A percentile compares a stretch with the other conserved stretches of the same genome.
Conservation (phyloP, 257 asterid species). For the Petunia secreta region DNA sequence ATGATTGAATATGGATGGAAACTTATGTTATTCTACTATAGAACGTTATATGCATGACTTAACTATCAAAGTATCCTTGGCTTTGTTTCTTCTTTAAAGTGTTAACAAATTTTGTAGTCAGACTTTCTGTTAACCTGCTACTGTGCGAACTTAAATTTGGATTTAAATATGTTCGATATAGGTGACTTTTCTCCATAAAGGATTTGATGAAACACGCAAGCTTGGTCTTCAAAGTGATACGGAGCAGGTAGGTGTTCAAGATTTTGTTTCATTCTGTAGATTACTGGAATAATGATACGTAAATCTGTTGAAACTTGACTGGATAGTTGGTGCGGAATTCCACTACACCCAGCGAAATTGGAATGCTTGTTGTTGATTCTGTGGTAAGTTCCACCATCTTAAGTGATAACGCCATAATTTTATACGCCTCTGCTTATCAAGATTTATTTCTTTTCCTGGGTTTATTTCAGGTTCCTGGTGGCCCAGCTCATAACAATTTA, state of each 20-base stretch:
- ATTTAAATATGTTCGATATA: constrained; percentile 36
- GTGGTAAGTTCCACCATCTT: constrained; percentile 62
- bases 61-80: background rate
- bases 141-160: constrained; percentile 24
- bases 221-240: constrained; percentile 93
- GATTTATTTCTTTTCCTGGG: constrained; percentile 18
- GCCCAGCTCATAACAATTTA: constrained; percentile 90
- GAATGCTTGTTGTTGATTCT: constrained; percentile 98
- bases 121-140: background rate
- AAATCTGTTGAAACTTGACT: background rate
- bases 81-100: background rate
- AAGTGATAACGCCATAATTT: constrained; percentile 2
- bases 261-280: constrained; percentile 1
- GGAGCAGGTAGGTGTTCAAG: constrained; percentile 65
- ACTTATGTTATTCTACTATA: background rate
- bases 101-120: background rate
- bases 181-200: constrained; percentile 96
- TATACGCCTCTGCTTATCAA: background rate
- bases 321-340: constrained; percentile 87
- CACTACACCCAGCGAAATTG: constrained; percentile 89
- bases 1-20: background rate
- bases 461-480: constrained; percentile 86
- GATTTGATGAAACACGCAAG: constrained; percentile 96
- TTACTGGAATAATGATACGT: background rate
- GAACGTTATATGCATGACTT: background rate